Base-by-base conservation (phyloP, 2,329 filamentous ascomycete genomes). In the Colletotrichum eleusines region DNA sequence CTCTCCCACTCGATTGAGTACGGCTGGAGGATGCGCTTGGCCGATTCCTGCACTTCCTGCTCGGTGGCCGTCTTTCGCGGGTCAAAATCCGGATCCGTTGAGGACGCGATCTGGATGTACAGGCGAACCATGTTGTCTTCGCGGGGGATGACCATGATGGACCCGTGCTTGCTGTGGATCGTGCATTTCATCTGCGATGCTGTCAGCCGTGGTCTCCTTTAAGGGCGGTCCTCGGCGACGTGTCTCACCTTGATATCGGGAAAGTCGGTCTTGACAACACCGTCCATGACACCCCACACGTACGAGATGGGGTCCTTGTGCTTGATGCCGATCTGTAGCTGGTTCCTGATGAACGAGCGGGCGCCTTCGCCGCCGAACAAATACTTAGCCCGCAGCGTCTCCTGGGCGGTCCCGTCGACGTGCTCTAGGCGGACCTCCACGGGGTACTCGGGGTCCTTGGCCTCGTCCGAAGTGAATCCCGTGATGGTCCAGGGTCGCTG, bases 361-460 rank as follows among this genome's bases (percentile, higher is more conserved):
- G 91, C 89, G 1, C 92, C 92, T 77, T 94, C 92, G 6, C 89
- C 91, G 35, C 91, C 88, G 72, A 94, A 91, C 5, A 94, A 81
- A 73, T 94, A 92, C 77, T 92, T 93, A 33, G 91, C 85, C 57
- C 87, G 85, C 16, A 93, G 80, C 0, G 83, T 94, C 81, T 97
- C 92, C 46, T 85, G 85, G 11, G 85, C 83, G 28, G 88, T 89
- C 38, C 93, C 93, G 76, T 97, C 92, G 18, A 94, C 85, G 75
- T 95, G 92, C 77, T 91, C 89, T 58, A 97, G 82, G 69, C 90
- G 86, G 35, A 97, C 94, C 74, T 93, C 87, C 1, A 97, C 92
- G 0, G 94, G 95, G 77, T 96, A 97, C 31, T 89, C 88, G 1
- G 85, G 78, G 73, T 90, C 83, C 5, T 76, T 78, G 51, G 85